Percentiles rank a stretch among this genome's conserved stretches.
phyloP scores from a whole-genome alignment of 306 rosid species.

The Dalbergia cultrata region DNA sequence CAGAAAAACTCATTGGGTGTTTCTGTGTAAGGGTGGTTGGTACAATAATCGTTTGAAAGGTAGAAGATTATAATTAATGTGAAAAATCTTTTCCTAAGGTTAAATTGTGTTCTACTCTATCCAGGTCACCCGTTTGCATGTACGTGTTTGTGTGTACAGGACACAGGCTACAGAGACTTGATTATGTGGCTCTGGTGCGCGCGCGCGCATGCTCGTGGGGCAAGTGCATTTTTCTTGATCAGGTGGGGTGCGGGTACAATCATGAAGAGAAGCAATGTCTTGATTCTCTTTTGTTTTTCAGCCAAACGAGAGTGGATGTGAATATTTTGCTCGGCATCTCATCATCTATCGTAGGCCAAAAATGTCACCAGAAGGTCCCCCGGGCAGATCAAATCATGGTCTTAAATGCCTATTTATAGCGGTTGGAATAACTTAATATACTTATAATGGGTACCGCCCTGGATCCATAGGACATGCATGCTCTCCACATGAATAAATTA shows the following conservation, averaged over 20 bases:
- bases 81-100: neutral
- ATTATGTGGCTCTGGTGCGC: too few relatives aligned
- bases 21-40: neutral
- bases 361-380: conserved; percentile 23
- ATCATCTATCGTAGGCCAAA: too few relatives aligned
- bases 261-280: conserved; percentile 7
- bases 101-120: neutral
- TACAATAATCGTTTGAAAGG: neutral
- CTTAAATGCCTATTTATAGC: neutral
- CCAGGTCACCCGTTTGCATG: conserved; percentile 15
- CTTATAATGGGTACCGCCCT: neutral
- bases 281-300: neutral
- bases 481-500: neutral
- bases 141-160: too few relatives aligned
- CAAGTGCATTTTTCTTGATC: conserved; percentile 31
- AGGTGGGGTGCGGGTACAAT: conserved; percentile 38
- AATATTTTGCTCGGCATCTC: conserved; percentile 29
- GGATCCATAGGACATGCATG: neutral
- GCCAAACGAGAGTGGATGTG: neutral
- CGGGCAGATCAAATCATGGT: conserved; percentile 26
- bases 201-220: neutral
- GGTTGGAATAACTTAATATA: neutral
- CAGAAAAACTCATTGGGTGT: conserved; percentile 9
- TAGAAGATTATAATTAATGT: neutral
- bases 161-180: neutral